Evolutionary conservation across 2,329 filamentous ascomycete genomes (phyloP).

Genomic region (Sclerotiophoma versabilis): DNA sequence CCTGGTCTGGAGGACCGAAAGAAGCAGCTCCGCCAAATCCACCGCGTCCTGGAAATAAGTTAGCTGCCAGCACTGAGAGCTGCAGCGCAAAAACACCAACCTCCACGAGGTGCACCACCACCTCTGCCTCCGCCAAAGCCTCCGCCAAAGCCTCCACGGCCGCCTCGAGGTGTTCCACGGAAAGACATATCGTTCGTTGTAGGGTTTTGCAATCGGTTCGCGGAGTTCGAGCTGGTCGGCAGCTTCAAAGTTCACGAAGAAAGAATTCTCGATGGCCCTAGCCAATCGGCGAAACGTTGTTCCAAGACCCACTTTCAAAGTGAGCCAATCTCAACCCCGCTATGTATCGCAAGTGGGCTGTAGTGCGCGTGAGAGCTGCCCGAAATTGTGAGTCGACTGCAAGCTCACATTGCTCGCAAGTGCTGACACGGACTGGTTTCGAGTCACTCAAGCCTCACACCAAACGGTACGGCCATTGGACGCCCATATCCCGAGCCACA

Average conservation of each 20-base stretch:
- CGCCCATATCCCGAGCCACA: slow-evolving; percentile 11
- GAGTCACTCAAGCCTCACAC: slow-evolving; percentile 12
- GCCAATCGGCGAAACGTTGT: slow-evolving; percentile 39
- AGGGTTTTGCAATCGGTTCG: slow-evolving; percentile 36
- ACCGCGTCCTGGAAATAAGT: slow-evolving; percentile 45
- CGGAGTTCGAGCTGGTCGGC: slow-evolving; percentile 34
- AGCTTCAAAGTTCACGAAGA: slow-evolving; percentile 31
- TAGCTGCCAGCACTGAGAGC: slow-evolving; percentile 38
- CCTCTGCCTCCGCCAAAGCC: slow-evolving; percentile 60
- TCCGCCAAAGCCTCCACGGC: slow-evolving; percentile 47
- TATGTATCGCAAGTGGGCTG: slow-evolving; percentile 32
- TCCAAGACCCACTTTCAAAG: slow-evolving; percentile 21
- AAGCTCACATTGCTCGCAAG: slow-evolving; percentile 10
- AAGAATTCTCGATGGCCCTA: slow-evolving; percentile 32
- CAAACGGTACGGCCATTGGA: slow-evolving; percentile 11
- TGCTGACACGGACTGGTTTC: slow-evolving; percentile 7
- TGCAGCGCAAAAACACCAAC: slow-evolving; percentile 38
- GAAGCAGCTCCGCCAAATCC: slow-evolving; percentile 45
- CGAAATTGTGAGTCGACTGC: slow-evolving; percentile 34
- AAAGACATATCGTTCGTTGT: slow-evolving; percentile 65
- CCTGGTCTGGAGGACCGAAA: slow-evolving; percentile 55
- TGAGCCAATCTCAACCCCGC: slow-evolving; percentile 8
- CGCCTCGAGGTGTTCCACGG: slow-evolving; percentile 55
- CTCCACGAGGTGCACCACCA: slow-evolving; percentile 59
- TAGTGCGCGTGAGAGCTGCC: slow-evolving; percentile 28